Conservation (phyloP, 352 stramenopile genomes). For the Thraustochytrium sp. region DNA sequence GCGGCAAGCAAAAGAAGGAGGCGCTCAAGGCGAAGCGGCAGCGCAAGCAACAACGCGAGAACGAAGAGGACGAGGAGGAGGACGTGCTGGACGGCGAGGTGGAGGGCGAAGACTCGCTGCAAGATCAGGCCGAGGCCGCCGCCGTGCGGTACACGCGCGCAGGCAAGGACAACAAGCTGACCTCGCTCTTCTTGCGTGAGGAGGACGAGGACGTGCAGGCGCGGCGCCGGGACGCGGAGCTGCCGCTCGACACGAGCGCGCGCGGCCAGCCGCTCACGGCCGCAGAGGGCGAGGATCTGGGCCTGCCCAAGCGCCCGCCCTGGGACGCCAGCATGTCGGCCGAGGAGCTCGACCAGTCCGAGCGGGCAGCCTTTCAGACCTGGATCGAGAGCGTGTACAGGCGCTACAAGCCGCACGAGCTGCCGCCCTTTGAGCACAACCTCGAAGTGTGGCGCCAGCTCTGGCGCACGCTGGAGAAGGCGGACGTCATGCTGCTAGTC, state of each 20-base stretch:
- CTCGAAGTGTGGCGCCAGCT: conserved; percentile 98
- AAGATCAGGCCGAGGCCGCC: background rate
- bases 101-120: background rate
- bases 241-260: background rate
- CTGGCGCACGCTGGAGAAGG: conserved; percentile 95
- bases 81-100: background rate
- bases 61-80: background rate
- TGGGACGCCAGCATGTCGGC: background rate
- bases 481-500: conserved; percentile 87
- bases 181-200: conserved; percentile 35
- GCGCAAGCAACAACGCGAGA: background rate
- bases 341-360: conserved; percentile 54
- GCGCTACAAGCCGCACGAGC: conserved; percentile 68
- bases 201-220: conserved; percentile 2
- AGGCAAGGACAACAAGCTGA: conserved; percentile 26
- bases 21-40: conserved; percentile 14
- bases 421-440: conserved; percentile 99
- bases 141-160: background rate
- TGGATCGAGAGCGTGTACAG: conserved; percentile 75
- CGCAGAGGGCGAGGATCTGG: conserved; percentile 15
- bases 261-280: background rate
- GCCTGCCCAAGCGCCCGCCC: background rate
- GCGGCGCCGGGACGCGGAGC: background rate
- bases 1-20: conserved; percentile 46
- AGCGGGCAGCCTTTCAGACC: conserved; percentile 71